Conservation (phyloP, 208 protist genomes). For the Leishmania mexicana region DNA sequence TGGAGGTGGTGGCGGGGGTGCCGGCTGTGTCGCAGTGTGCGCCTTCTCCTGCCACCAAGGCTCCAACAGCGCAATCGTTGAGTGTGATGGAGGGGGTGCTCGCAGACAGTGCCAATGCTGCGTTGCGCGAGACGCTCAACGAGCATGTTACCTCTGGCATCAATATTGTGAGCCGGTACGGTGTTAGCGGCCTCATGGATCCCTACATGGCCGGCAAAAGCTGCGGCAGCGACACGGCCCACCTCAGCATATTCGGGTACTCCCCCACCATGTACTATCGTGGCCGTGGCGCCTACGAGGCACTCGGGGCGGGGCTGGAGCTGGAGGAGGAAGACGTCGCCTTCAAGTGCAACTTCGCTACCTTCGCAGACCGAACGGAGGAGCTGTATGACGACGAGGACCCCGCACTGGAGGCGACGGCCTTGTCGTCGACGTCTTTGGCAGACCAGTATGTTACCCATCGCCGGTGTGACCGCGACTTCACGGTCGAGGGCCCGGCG, state of each 20-base stretch:
- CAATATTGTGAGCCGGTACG: slow-evolving; percentile 51
- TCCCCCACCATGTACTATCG: slow-evolving; percentile 61
- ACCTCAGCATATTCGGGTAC: slow-evolving; percentile 76
- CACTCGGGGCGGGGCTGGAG: slow-evolving; percentile 55
- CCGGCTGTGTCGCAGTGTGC: slow-evolving; percentile 6
- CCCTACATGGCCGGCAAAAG: slow-evolving; percentile 59
- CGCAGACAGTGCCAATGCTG: not conserved
- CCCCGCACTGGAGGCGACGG: slow-evolving; percentile 25
- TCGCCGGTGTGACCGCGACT: slow-evolving; percentile 75
- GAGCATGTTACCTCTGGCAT: slow-evolving; percentile 37
- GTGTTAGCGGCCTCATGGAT: slow-evolving; percentile 75
- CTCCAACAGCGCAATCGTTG: not conserved
- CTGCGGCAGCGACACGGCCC: slow-evolving; percentile 83
- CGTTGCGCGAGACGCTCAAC: slow-evolving; percentile 19
- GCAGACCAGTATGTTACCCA: slow-evolving; percentile 45
- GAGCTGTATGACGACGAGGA: slow-evolving; percentile 33
- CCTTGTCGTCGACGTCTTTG: slow-evolving; percentile 3
- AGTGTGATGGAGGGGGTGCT: slow-evolving; percentile 18
- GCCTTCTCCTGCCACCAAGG: not conserved
- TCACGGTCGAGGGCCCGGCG: slow-evolving; percentile 57
- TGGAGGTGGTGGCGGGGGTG: slow-evolving; percentile 69
- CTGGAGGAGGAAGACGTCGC: slow-evolving; percentile 69
- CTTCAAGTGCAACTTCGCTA: slow-evolving; percentile 81
- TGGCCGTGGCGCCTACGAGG: slow-evolving; percentile 71
- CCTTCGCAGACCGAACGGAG: slow-evolving; percentile 41